Evolutionary conservation across 2,329 filamentous ascomycete species (phyloP), one percentile per base, ranked within the genome.

Genomic region (Beauveria pseudobassiana): DNA sequence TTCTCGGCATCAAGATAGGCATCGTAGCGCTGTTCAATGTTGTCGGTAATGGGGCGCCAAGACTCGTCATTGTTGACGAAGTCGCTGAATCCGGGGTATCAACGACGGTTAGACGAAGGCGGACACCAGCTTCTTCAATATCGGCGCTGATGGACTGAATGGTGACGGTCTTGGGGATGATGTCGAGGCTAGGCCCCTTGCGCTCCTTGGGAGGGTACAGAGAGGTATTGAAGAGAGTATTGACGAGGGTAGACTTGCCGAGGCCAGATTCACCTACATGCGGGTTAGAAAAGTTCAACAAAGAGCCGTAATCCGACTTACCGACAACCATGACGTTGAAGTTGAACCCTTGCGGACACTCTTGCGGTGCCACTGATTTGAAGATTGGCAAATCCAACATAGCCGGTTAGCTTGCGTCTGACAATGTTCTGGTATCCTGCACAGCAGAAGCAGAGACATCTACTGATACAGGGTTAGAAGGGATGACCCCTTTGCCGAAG

Each of bases 301-400:
- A 48, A n/a, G 28, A 42, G n/a, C 1, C 9, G 12, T 5, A 10
- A 53, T 5, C 40, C 46, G 61, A 61, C 93, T 74, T 83, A 98
- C 95, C 95, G 79, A 99, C 95, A 78, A 99, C 95, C 95, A 99
- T 99, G 69, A 99, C 95, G 76, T 99, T 99, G 85, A 99, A 99
- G 86, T 98, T 99, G 86, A 99, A 65, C 95, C 95, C 80, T 99
- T 99, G 75, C 95, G 91, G 72, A 99, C 95, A 86, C 93, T 97
- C 89, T 99, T 99, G 78, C 95, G 93, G 83, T 99, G 95, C 95
- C 95, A 99, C 80, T 99, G 95, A 81, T 99, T 99, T 67, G 95
- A 74, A 99, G 80, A 77, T 99, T 99, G 77, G 95, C 95, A 74
- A 99, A 99, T 68, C 95, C 95, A 72, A 99, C 95, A 72, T 98